These are phyloP conservation scores for Rhytidiadelphus loreus DNA, from an alignment of 225 moss, liverwort and hornwort species.

Conservation along the genomic window DNA sequence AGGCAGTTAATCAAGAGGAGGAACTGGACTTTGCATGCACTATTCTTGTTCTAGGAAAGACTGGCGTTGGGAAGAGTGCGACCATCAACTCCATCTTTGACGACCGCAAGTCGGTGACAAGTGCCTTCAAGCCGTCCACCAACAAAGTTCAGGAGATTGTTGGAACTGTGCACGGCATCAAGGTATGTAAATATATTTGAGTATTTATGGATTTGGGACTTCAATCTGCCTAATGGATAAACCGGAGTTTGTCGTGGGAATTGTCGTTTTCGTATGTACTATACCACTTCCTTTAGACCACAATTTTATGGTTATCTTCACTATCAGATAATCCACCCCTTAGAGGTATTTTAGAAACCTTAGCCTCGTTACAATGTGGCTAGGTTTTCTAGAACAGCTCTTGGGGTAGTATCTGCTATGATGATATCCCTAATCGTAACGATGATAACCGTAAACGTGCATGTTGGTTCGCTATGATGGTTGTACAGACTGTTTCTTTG, in stretches of 20 bases:
- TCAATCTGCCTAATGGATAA: not conserved
- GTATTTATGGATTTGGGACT: not conserved
- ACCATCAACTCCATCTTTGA: slow-evolving; percentile 97
- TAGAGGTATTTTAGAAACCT: not conserved
- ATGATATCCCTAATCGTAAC: not conserved
- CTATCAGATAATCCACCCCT: not conserved
- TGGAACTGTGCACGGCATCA: slow-evolving; percentile 83
- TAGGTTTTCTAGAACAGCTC: not conserved
- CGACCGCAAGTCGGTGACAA: slow-evolving; percentile 64
- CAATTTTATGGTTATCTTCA: not conserved
- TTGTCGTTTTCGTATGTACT: not conserved
- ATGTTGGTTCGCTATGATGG: not conserved
- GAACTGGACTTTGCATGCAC: slow-evolving; percentile 90
- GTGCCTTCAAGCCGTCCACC: slow-evolving; percentile 74
- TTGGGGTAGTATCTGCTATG: not conserved
- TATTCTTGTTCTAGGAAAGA: slow-evolving; percentile 85
- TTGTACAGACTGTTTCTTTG: not conserved
- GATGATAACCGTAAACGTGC: not conserved
- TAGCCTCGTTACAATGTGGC: no score
- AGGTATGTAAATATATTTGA: slow-evolving; percentile 1
- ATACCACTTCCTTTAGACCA: not conserved
- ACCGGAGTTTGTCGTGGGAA: not conserved
- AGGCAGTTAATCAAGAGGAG: slow-evolving; percentile 64
- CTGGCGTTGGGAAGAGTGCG: slow-evolving; percentile 91
- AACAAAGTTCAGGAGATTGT: slow-evolving; percentile 77